Conservation (phyloP, 2,329 filamentous ascomycete species). For the Microsporum audouinii region DNA sequence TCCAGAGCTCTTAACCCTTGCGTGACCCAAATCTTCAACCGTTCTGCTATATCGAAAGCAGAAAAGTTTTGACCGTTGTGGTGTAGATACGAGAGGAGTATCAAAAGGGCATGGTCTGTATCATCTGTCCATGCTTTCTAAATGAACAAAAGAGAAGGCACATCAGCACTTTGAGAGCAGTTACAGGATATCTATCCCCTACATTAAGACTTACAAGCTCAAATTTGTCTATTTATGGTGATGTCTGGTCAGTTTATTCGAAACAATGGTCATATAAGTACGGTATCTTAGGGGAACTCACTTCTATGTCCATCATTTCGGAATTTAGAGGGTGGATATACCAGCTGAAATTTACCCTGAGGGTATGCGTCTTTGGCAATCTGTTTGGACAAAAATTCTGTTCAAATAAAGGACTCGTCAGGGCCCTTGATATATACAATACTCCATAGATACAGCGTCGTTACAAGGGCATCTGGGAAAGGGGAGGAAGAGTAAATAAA, state of each 20-base stretch:
- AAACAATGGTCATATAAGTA: neutral
- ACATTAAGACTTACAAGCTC: slow-evolving; percentile 10
- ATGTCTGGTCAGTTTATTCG: too few species aligned
- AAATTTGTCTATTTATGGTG: slow-evolving; percentile 24
- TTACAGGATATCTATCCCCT: neutral
- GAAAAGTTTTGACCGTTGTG: slow-evolving; percentile 29
- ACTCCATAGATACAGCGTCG: neutral
- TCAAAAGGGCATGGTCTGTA: slow-evolving; percentile 43
- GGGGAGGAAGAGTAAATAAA: slow-evolving; percentile 1
- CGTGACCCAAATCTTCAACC: slow-evolving; percentile 39
- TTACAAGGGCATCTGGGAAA: too few species aligned
- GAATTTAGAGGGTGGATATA: slow-evolving; percentile 13
- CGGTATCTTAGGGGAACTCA: slow-evolving; percentile 4
- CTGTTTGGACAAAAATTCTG: slow-evolving; percentile 15
- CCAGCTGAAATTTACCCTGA: slow-evolving; percentile 12
- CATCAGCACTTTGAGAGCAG: neutral
- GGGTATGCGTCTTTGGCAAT: slow-evolving; percentile 12
- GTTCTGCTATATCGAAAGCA: slow-evolving; percentile 35
- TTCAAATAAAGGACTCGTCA: neutral
- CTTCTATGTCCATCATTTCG: slow-evolving; percentile 15
- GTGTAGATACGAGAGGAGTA: slow-evolving; percentile 40
- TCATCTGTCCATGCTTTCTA: slow-evolving; percentile 44
- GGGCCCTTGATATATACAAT: too few species aligned
- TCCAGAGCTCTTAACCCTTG: slow-evolving; percentile 39
- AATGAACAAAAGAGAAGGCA: neutral